Percentiles rank a stretch among this genome's conserved stretches.
These are phyloP conservation scores for Arctium lappa DNA, from an alignment of 129 eudicot genomes.

Conservation along the genomic window DNA sequence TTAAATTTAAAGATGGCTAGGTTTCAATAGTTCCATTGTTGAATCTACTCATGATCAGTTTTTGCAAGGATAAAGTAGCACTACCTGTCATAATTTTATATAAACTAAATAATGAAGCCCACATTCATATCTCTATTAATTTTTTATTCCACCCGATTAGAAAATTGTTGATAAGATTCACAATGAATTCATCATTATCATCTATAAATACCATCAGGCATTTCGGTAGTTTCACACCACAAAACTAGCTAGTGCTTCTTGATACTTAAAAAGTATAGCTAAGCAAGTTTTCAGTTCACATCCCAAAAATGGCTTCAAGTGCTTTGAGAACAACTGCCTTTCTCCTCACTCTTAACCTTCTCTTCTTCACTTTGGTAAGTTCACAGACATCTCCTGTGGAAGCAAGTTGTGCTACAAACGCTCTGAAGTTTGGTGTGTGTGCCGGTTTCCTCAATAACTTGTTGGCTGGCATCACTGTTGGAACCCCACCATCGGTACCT, in stretches of 20 bases:
- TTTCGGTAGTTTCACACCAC: conserved; percentile 29
- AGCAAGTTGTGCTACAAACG: conserved; percentile 42
- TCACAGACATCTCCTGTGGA: conserved; percentile 18
- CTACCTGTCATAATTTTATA: not conserved
- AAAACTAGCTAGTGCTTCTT: conserved; percentile 13
- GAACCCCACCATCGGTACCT: conserved; percentile 34
- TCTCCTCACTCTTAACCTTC: conserved; percentile 48
- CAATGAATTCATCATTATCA: not conserved
- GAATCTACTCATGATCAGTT: not conserved
- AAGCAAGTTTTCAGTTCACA: conserved; percentile 13
- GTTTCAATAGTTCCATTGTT: not conserved
- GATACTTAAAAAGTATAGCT: not conserved
- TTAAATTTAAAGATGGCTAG: no score
- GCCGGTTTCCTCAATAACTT: conserved; percentile 33
- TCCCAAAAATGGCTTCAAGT: conserved; percentile 42
- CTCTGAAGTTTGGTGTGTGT: conserved; percentile 48
- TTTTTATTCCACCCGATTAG: not conserved
- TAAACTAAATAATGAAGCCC: not conserved
- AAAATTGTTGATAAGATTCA: not conserved
- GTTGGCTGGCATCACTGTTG: conserved; percentile 9
- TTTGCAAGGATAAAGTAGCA: not conserved
- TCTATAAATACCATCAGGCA: conserved; percentile 30
- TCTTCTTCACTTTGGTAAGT: conserved; percentile 49
- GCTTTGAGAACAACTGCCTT: conserved; percentile 39
- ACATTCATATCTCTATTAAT: conserved; percentile 9